Percentiles rank a stretch among this genome's conserved stretches.
phyloP scores from a whole-genome alignment of 345 rosid genomes.

The Odontarrhena argentea region DNA sequence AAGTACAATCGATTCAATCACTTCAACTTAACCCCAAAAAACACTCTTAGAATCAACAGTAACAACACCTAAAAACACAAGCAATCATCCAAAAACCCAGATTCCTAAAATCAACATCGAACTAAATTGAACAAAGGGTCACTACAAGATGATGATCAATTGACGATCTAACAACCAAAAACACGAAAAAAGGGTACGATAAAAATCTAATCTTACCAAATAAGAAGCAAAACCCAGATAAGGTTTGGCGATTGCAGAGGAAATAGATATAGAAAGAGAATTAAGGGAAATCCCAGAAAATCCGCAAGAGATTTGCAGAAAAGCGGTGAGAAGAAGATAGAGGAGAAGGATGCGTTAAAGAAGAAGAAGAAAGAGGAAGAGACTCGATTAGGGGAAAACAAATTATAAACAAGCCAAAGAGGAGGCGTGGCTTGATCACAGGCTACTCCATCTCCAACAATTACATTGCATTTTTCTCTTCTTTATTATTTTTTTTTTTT shows the following conservation, averaged over 20 bases:
- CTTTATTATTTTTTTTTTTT: background rate
- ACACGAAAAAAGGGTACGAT: background rate
- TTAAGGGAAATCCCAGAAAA: background rate
- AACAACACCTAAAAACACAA: no score
- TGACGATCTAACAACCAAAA: slow-evolving; percentile 23
- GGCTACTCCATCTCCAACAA: slow-evolving; percentile 26
- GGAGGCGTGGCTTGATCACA: slow-evolving; percentile 38
- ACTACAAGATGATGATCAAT: slow-evolving; percentile 32
- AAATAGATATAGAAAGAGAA: background rate
- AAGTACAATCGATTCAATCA: slow-evolving; percentile 13
- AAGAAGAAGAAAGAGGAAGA: slow-evolving; percentile 27
- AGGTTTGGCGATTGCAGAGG: slow-evolving; percentile 34
- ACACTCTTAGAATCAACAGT: no score
- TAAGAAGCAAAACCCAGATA: slow-evolving; percentile 41
- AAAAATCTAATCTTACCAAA: slow-evolving; percentile 30
- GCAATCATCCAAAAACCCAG: background rate
- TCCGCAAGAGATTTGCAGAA: background rate
- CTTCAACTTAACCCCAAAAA: no score
- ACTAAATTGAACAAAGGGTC: background rate
- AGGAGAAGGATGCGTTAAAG: slow-evolving; percentile 26
- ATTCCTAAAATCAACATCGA: slow-evolving; percentile 31
- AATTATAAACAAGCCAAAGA: slow-evolving; percentile 16
- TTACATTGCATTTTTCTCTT: background rate
- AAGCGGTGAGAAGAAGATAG: slow-evolving; percentile 38
- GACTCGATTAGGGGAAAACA: slow-evolving; percentile 1